Evolutionary conservation across 371 early-diverging fungal genomes (phyloP).

Genomic region (Synchytrium microbalum): DNA sequence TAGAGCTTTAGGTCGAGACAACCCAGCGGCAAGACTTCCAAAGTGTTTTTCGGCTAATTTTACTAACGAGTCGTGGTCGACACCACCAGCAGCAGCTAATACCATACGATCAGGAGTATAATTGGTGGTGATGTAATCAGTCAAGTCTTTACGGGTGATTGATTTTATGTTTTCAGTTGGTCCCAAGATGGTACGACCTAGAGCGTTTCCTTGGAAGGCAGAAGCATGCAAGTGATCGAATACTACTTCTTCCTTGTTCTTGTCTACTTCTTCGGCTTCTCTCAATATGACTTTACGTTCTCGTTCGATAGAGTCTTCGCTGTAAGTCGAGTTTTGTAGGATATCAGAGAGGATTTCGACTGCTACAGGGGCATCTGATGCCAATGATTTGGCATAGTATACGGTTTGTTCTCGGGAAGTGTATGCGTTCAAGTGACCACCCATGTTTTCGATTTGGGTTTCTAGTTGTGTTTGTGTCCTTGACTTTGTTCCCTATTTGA

Average conservation of each 20-base stretch:
- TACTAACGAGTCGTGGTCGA: conserved; percentile 89
- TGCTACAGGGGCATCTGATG: conserved; percentile 73
- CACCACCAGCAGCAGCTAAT: conserved; percentile 77
- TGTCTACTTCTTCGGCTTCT: conserved; percentile 93
- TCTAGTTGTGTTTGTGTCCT: conserved; percentile 86
- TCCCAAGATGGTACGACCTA: conserved; percentile 93
- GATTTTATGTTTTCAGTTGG: conserved; percentile 84
- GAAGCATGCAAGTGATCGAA: conserved; percentile 91
- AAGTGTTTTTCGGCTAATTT: conserved; percentile 85
- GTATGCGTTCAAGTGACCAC: conserved; percentile 94
- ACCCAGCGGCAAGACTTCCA: conserved; percentile 55
- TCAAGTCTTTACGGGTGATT: conserved; percentile 73
- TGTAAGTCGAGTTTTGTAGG: conserved; percentile 81
- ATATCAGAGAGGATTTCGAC: conserved; percentile 93
- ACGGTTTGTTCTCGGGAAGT: conserved; percentile 97
- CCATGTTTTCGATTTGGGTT: conserved; percentile 92
- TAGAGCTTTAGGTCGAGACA: conserved; percentile 28
- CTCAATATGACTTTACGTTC: conserved; percentile 92
- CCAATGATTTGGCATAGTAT: conserved; percentile 91
- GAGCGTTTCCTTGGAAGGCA: conserved; percentile 84
- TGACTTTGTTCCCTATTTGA: conserved; percentile 69
- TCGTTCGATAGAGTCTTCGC: conserved; percentile 76
- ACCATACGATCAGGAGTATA: conserved; percentile 97
- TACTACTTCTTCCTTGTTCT: conserved; percentile 92
- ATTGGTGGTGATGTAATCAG: conserved; percentile 76